Percentiles rank a stretch among this genome's conserved stretches.
These are phyloP conservation scores for Lactarius sp. DNA, from an alignment of 768 basidiomycete genomes.

Conservation along the genomic window DNA sequence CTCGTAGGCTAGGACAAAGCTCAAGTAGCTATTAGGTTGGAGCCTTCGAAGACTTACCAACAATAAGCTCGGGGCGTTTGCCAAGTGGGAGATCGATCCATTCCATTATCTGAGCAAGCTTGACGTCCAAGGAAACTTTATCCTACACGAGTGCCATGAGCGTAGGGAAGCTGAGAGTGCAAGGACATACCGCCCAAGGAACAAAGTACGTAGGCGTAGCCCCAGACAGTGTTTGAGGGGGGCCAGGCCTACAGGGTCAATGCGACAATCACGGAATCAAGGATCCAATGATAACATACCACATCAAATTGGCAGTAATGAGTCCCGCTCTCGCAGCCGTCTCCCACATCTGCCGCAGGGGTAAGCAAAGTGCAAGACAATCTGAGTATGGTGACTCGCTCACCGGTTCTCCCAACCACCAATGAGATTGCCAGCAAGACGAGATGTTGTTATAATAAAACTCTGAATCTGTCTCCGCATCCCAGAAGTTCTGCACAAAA, in stretches of 20 bases:
- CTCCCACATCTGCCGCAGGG: conserved; percentile 72
- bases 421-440: conserved; percentile 59
- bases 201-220: conserved; percentile 67
- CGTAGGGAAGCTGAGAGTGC: not conserved
- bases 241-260: conserved; percentile 64
- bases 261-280: not conserved
- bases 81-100: conserved; percentile 80
- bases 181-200: conserved; percentile 58
- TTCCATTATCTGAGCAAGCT: conserved; percentile 69
- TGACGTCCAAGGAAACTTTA: conserved; percentile 58
- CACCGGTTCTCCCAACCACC: conserved; percentile 93
- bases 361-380: not conserved
- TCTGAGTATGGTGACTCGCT: conserved; percentile 26
- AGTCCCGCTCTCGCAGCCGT: conserved; percentile 71
- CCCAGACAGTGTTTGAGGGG: conserved; percentile 63
- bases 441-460: conserved; percentile 68
- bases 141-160: conserved; percentile 35
- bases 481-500: conserved; percentile 72
- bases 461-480: conserved; percentile 54
- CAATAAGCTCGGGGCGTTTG: conserved; percentile 69
- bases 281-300: conserved; percentile 44
- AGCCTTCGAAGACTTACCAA: conserved; percentile 43
- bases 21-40: conserved; percentile 12
- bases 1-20: conserved; percentile 56
- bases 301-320: conserved; percentile 86